A percentile compares a stretch with the other conserved stretches of the same genome.
phyloP scores from a whole-genome alignment of 257 asterid genomes.

The Gardenia jasminoides region DNA sequence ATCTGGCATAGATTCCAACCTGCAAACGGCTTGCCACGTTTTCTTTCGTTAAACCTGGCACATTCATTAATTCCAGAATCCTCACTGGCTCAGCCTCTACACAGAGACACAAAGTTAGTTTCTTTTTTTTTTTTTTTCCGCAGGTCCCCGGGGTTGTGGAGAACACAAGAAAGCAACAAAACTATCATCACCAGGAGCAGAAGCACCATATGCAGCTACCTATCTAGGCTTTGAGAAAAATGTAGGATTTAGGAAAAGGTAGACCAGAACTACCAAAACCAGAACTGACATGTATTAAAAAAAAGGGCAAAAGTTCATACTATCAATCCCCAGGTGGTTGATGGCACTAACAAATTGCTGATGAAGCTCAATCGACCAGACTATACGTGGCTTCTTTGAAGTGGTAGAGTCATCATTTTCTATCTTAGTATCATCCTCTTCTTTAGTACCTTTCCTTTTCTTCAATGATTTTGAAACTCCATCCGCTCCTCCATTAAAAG shows the following conservation, averaged over 20 bases:
- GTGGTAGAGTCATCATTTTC: constrained; percentile 65
- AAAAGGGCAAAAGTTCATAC: constrained; percentile 43
- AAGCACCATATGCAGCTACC: not conserved
- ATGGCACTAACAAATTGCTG: constrained; percentile 87
- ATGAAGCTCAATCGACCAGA: constrained; percentile 95
- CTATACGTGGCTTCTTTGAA: constrained; percentile 81
- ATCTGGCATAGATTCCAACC: constrained; percentile 37
- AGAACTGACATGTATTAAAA: not conserved
- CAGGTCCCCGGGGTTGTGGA: too few relatives aligned
- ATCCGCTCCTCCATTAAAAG: constrained; percentile 49
- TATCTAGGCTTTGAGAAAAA: not conserved
- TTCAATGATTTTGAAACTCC: constrained; percentile 49
- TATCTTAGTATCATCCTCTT: constrained; percentile 55
- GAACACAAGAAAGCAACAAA: not conserved
- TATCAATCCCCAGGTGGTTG: constrained; percentile 83
- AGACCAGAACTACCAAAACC: not conserved
- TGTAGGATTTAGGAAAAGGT: not conserved
- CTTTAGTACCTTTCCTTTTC: constrained; percentile 62
- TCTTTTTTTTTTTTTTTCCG: too few relatives aligned
- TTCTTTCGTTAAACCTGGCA: constrained; percentile 79
- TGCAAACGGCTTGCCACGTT: constrained; percentile 93
- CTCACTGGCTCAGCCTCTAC: constrained; percentile 92
- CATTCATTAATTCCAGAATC: constrained; percentile 86
- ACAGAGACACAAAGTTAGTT: constrained; percentile 19
- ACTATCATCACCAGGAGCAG: constrained; percentile 8